Evolutionary conservation across 441 rosid genomes (phyloP).

Genomic region (Populus hybrid): DNA sequence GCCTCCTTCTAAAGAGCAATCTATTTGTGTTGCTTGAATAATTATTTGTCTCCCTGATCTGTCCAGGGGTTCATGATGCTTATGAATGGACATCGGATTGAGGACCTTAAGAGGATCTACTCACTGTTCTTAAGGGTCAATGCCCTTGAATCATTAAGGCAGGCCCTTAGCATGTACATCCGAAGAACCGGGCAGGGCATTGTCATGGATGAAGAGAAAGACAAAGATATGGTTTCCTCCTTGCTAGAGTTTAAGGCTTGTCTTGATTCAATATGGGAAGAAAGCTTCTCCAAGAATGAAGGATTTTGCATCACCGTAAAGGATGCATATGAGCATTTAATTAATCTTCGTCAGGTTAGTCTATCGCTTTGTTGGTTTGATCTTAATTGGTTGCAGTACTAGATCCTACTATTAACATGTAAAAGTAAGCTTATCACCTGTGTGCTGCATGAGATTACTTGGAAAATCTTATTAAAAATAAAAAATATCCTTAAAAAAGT

Average conservation of each 20-base stretch:
- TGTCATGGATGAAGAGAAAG: conserved; percentile 98
- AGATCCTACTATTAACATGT: not conserved
- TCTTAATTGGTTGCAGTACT: not conserved
- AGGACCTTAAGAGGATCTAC: conserved; percentile 87
- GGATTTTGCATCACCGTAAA: conserved; percentile 85
- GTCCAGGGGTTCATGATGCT: conserved; percentile 80
- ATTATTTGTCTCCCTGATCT: conserved; percentile 23
- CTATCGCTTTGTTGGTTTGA: conserved; percentile 13
- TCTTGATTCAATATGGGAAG: conserved; percentile 90
- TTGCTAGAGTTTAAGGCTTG: conserved; percentile 85
- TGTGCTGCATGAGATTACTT: not conserved
- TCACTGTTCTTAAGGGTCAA: conserved; percentile 71
- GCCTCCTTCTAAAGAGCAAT: conserved; percentile 8
- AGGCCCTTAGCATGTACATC: conserved; percentile 73
- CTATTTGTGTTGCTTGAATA: conserved; percentile 7
- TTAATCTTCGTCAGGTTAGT: conserved; percentile 94
- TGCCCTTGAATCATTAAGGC: conserved; percentile 85
- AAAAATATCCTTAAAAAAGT: not conserved
- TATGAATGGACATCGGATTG: conserved; percentile 93
- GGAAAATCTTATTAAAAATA: not conserved
- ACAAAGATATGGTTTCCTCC: conserved; percentile 92
- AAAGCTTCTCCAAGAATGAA: conserved; percentile 90
- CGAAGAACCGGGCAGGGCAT: conserved; percentile 83
- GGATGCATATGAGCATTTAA: conserved; percentile 94
- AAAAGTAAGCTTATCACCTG: not conserved